Conservation (phyloP, 1,284 basidiomycete genomes). For the Entoloma clypeatum region DNA sequence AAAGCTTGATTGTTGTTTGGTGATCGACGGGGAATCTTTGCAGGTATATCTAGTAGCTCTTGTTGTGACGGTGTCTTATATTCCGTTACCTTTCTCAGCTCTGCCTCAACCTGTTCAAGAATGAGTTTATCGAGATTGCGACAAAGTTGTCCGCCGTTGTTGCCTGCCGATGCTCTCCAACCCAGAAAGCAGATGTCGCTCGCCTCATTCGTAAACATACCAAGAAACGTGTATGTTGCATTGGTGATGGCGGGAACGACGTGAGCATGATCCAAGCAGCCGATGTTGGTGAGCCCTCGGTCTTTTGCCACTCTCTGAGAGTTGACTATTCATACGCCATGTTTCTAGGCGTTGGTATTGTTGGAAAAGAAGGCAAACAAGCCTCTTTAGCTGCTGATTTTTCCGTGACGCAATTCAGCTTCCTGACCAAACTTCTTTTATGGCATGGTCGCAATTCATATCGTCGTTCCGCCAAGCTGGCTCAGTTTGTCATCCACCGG, state of each 20-base stretch:
- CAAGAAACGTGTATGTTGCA: conserved; percentile 95
- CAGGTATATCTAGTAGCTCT: conserved; percentile 47
- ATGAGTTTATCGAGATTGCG: conserved; percentile 93
- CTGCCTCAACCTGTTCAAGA: conserved; percentile 85
- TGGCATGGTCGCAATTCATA: conserved; percentile 99
- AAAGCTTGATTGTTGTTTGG: conserved; percentile 95
- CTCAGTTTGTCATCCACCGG: conserved; percentile 98
- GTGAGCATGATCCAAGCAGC: conserved; percentile 97
- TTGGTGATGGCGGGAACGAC: conserved; percentile 94
- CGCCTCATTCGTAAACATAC: conserved; percentile 87
- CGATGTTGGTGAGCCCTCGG: conserved; percentile 72
- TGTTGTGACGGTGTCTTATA: neutral
- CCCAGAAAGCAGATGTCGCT: conserved; percentile 98
- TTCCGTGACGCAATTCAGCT: conserved; percentile 94
- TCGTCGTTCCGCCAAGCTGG: conserved; percentile 94
- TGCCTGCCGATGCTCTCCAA: conserved; percentile 97
- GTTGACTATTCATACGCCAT: conserved; percentile 4
- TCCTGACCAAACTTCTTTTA: conserved; percentile 91
- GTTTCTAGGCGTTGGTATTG: conserved; percentile 85
- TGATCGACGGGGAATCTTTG: conserved; percentile 97
- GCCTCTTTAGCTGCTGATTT: conserved; percentile 98
- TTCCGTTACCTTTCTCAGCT: conserved; percentile 45
- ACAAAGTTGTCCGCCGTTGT: conserved; percentile 96
- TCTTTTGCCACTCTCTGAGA: conserved; percentile 4
- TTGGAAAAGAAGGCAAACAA: conserved; percentile 98